Percentiles rank a stretch among this genome's conserved stretches.
These are phyloP conservation scores for Zygoascus flipseniorum DNA, from an alignment of 805 yeast species.

Conservation along the genomic window DNA sequence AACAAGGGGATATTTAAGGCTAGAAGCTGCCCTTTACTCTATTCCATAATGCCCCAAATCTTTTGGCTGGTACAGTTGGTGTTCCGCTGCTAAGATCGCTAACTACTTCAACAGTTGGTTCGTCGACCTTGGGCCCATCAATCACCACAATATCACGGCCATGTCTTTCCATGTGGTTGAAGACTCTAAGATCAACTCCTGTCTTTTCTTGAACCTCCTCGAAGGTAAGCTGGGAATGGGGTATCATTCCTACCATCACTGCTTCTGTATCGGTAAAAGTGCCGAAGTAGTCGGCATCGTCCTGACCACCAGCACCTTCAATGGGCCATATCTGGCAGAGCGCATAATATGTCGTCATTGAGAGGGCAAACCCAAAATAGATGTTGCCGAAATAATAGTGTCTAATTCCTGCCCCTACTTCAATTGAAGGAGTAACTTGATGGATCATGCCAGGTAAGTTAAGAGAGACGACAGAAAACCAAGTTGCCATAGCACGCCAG, in stretches of 20 bases:
- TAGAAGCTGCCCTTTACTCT: too few relatives aligned
- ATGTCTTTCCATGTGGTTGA: conserved; percentile 5
- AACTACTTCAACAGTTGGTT: not conserved
- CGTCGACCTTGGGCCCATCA: not conserved
- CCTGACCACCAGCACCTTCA: conserved; percentile 28
- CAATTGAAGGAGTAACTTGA: conserved; percentile 3
- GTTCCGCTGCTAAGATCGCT: not conserved
- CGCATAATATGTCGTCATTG: conserved; percentile 29
- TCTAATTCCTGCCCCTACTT: not conserved
- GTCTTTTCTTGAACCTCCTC: conserved; percentile 1
- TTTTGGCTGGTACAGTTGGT: too few relatives aligned
- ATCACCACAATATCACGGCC: not conserved
- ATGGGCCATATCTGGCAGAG: conserved; percentile 32
- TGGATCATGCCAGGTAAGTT: conserved; percentile 12
- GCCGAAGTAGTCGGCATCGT: conserved; percentile 27
- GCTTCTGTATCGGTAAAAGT: conserved; percentile 25
- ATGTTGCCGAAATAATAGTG: conserved; percentile 2
- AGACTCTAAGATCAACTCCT: conserved; percentile 3
- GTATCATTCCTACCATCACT: conserved; percentile 5
- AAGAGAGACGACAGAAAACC: conserved; percentile 15
- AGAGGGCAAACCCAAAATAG: conserved; percentile 1
- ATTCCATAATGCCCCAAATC: too few relatives aligned
- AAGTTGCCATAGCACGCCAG: conserved; percentile 35
- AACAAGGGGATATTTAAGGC: too few relatives aligned
- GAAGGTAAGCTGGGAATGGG: conserved; percentile 2